Base-by-base conservation (phyloP, 768 basidiomycete species). In the Russula griseocarnosa region DNA sequence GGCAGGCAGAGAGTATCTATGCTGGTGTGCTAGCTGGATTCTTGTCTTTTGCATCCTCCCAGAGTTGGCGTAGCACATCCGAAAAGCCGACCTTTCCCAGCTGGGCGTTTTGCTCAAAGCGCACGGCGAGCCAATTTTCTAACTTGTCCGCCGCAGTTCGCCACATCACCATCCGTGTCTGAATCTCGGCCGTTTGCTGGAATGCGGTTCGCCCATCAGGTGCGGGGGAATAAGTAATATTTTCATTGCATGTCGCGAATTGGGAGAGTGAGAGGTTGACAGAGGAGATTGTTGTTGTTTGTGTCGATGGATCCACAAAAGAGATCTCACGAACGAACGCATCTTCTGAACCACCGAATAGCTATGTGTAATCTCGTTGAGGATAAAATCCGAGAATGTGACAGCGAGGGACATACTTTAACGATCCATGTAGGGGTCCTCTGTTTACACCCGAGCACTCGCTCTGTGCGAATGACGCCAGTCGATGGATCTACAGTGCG, bases 241-340 rank as follows among this genome's bases (percentile, higher is more conserved):
- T 85, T 76, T 98, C 95, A 69, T 90, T 86, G 73, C 92, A 96
- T 44, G 88, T 92, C 66, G 92, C 89, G 70, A 96, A 94, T 76
- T 96, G 92, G n/a, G 93, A 94, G 32, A 97, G 78, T 14, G 91
- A 92, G 56, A 98, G 87, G 77, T 98, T 98, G 76, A 94, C 88
- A 32, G 93, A 94, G 40, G 91, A 92, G 67, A 93, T 90, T 46
- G 88, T 88, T 53, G 90, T 88, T 36, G 81, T 85, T 75, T 90
- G 88, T 28, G 81, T 85, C 63, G 83, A 78, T 1, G 95, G 95
- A 75, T 97, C 92, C 42, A 96, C 81, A 72, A 95, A 96, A 5
- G 93, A 92, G 69, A 97, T 88, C 76, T 98, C 95, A 52, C 95
- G 86, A 1, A 97, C 92, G 72, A 90, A 97, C 11, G 95, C 94